Conservation (phyloP, 345 rosid species). For the Toxicodendron radicans region DNA sequence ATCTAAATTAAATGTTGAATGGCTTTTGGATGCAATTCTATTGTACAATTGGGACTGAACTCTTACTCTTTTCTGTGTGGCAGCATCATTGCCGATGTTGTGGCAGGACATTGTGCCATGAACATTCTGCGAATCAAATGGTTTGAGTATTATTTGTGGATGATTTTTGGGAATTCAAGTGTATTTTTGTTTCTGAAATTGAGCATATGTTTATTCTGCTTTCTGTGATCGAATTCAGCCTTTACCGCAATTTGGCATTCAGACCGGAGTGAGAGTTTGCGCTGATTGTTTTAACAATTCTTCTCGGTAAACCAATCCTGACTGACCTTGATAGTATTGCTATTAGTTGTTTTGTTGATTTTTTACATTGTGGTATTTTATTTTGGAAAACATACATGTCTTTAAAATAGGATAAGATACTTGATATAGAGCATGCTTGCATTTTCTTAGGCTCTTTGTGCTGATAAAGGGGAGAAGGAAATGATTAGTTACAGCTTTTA, state of each 20-base stretch:
- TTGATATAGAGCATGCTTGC: background rate
- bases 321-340: constrained; percentile 7
- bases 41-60: background rate
- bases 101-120: constrained; percentile 69
- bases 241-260: constrained; percentile 66
- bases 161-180: background rate
- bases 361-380: background rate
- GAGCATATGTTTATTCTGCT: background rate
- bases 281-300: constrained; percentile 59
- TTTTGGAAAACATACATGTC: background rate
- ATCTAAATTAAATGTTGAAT: no score
- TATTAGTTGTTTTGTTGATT: background rate
- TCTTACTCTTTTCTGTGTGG: constrained; percentile 7
- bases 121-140: constrained; percentile 77
- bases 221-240: constrained; percentile 37
- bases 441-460: background rate
- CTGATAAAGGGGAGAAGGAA: background rate
- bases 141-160: constrained; percentile 24
- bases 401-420: background rate
- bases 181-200: background rate
- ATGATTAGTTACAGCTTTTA: background rate
- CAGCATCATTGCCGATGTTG: constrained; percentile 86
- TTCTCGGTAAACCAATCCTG: constrained; percentile 34
- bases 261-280: constrained; percentile 58
- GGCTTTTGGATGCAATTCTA: background rate